A percentile compares a stretch with the other conserved stretches of the same genome.
Conservation (phyloP, 306 rosid species). For the Spatholobus suberectus region DNA sequence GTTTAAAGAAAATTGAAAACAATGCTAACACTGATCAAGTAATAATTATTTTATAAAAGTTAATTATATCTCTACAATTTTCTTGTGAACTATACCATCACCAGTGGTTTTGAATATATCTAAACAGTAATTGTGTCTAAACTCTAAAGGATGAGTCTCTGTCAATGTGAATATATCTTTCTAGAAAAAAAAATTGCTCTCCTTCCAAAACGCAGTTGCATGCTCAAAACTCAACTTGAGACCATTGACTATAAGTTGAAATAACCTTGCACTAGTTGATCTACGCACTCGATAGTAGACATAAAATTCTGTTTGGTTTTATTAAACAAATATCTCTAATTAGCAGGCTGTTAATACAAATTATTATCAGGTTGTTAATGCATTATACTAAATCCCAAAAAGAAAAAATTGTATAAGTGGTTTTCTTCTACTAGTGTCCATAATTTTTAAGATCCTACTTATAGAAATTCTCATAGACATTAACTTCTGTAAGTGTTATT, state of each 20-base stretch:
- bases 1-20: neutral
- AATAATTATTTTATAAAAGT: neutral
- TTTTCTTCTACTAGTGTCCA: neutral
- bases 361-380: too few species aligned
- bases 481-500: too few species aligned
- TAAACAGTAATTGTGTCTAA: neutral
- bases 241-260: too few species aligned
- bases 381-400: too few species aligned
- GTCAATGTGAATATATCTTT: neutral
- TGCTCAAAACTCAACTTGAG: too few species aligned
- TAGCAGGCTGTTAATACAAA: neutral
- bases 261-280: too few species aligned
- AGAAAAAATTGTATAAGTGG: too few species aligned
- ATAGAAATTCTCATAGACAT: neutral
- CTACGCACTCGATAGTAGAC: too few species aligned
- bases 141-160: neutral
- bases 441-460: neutral
- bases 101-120: too few species aligned
- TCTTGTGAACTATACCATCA: neutral
- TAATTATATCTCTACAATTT: neutral
- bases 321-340: neutral
- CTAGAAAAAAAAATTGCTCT: too few species aligned
- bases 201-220: too few species aligned
- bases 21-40: neutral
- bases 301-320: neutral